phyloP scores from a whole-genome alignment of 768 basidiomycete genomes.

The Trametes villosa region DNA sequence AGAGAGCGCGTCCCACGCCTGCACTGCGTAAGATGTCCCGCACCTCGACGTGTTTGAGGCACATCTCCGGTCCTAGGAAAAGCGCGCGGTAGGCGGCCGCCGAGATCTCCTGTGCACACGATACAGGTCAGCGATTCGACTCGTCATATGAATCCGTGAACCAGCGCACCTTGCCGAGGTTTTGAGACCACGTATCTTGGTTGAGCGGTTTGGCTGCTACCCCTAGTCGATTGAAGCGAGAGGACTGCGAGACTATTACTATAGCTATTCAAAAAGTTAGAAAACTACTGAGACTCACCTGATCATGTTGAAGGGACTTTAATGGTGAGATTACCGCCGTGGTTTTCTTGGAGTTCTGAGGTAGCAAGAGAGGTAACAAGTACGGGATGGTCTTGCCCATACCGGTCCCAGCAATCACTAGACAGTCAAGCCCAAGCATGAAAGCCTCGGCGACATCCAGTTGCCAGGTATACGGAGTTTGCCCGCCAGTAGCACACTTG shows the following conservation, averaged over 20 bases:
- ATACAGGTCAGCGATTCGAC: neutral
- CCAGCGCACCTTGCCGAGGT: no score
- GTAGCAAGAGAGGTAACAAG: constrained; percentile 25
- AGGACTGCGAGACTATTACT: neutral
- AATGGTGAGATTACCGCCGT: constrained; percentile 28
- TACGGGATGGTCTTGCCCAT: constrained; percentile 32
- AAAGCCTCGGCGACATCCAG: constrained; percentile 9
- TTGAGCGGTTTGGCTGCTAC: neutral
- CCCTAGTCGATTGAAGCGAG: neutral
- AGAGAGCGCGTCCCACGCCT: constrained; percentile 44
- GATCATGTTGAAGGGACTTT: constrained; percentile 29
- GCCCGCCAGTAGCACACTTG: neutral
- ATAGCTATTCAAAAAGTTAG: neutral
- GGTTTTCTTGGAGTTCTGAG: constrained; percentile 9
- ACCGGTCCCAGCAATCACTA: constrained; percentile 24
- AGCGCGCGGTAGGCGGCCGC: constrained; percentile 21
- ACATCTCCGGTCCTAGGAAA: constrained; percentile 33
- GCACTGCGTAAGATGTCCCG: constrained; percentile 10
- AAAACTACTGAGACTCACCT: constrained; percentile 20
- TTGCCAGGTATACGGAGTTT: neutral
- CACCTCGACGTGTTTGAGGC: constrained; percentile 20
- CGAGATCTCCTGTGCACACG: neutral
- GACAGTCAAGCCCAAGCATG: constrained; percentile 16
- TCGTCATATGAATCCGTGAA: neutral
- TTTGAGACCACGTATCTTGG: no score